Evolutionary conservation across 148 eudicot species (phyloP).

Genomic region (Cornus suecica): DNA sequence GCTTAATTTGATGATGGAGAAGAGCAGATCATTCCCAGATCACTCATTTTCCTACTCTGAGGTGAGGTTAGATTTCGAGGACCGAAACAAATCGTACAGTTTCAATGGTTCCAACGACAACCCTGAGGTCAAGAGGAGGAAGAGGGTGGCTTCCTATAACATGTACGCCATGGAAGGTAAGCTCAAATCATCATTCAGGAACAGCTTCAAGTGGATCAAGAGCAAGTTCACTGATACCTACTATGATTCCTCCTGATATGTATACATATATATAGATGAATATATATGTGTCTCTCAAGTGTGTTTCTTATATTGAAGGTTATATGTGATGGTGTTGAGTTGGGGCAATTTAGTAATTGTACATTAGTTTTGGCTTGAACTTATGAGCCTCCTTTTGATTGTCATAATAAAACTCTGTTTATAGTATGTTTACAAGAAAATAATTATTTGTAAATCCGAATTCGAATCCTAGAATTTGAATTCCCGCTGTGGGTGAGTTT

Average conservation of each 20-base stretch:
- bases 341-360: too few species aligned
- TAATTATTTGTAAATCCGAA: too few species aligned
- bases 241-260: constrained; percentile 24
- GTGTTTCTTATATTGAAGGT: neutral
- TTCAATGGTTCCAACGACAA: constrained; percentile 75
- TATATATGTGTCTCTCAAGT: neutral
- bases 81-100: constrained; percentile 53
- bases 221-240: constrained; percentile 52
- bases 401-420: neutral
- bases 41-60: constrained; percentile 57
- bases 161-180: constrained; percentile 87
- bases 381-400: neutral
- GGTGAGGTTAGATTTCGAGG: constrained; percentile 56
- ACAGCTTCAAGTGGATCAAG: constrained; percentile 96
- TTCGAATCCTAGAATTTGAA: too few species aligned
- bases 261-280: too few species aligned
- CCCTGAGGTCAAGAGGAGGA: constrained; percentile 85
- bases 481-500: too few species aligned
- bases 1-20: constrained; percentile 60
- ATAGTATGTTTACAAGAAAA: too few species aligned
- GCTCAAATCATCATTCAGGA: constrained; percentile 68
- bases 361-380: neutral
- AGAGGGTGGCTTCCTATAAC: constrained; percentile 78
- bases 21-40: constrained; percentile 66
- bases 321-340: neutral